Evolutionary conservation across 306 rosid genomes (phyloP).

Genomic region (Cicer judaicum): DNA sequence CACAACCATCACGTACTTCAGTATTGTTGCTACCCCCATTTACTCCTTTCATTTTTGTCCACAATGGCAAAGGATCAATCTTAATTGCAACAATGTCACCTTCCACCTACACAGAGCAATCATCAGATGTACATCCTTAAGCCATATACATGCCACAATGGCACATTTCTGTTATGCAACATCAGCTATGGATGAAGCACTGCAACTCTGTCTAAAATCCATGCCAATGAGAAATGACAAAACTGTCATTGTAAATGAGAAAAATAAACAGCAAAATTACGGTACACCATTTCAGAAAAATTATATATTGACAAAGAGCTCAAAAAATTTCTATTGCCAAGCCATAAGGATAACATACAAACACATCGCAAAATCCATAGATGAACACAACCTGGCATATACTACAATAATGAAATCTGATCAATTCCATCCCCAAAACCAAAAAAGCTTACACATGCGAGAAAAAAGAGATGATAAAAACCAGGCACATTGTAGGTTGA

Average conservation of each 20-base stretch:
- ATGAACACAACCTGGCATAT: not conserved
- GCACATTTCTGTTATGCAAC: slow-evolving; percentile 24
- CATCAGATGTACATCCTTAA: slow-evolving; percentile 32
- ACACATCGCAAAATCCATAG: not conserved
- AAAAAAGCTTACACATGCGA: not conserved
- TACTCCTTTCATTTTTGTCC: slow-evolving; percentile 85
- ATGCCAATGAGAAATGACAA: slow-evolving; percentile 27
- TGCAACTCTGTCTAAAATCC: slow-evolving; percentile 24
- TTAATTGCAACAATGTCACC: slow-evolving; percentile 83
- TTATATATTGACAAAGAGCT: not conserved
- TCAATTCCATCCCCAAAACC: not conserved
- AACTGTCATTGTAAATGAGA: slow-evolving; percentile 12
- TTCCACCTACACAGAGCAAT: slow-evolving; percentile 69
- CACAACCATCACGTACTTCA: slow-evolving; percentile 51
- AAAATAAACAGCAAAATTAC: not conserved
- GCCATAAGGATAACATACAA: not conserved
- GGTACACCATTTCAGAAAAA: not conserved
- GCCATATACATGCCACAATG: slow-evolving; percentile 24
- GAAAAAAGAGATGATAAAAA: slow-evolving; percentile 8
- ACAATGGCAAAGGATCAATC: slow-evolving; percentile 69
- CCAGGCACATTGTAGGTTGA: not conserved
- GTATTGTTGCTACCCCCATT: slow-evolving; percentile 49
- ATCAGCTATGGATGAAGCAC: slow-evolving; percentile 31
- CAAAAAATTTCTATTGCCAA: slow-evolving; percentile 1
- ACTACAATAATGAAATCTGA: not conserved